Percentiles rank a stretch among this genome's conserved stretches.
These are phyloP conservation scores for Toxicodendron radicans DNA, from an alignment of 345 rosid species.

Conservation along the genomic window DNA sequence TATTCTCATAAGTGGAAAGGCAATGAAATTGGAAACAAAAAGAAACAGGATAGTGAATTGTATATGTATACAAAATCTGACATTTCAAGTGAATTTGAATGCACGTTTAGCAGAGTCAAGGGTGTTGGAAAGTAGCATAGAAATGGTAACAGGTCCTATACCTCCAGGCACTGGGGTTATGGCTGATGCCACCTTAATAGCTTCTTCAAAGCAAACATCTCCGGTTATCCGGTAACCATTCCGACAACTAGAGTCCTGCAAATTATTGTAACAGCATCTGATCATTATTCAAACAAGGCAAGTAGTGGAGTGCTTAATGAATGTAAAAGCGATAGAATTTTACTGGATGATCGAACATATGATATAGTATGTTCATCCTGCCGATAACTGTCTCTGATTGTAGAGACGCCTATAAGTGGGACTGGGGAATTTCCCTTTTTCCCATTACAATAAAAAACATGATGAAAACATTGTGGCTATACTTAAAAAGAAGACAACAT, in stretches of 20 bases:
- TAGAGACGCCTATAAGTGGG: too few relatives aligned
- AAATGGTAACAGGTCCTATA: conserved; percentile 25
- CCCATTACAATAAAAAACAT: not conserved
- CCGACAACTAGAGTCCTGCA: conserved; percentile 17
- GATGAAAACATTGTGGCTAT: not conserved
- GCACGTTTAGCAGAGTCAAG: conserved; percentile 36
- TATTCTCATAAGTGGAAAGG: too few relatives aligned
- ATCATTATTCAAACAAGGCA: not conserved
- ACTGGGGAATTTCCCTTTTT: not conserved
- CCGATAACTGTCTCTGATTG: too few relatives aligned
- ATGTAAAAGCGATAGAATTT: too few relatives aligned
- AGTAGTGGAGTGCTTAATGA: not conserved
- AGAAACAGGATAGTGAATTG: not conserved
- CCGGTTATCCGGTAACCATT: conserved; percentile 20
- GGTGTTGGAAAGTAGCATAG: conserved; percentile 36
- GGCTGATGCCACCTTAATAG: conserved; percentile 28
- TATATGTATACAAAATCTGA: not conserved
- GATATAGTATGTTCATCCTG: too few relatives aligned
- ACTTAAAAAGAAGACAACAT: too few relatives aligned
- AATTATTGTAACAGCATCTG: not conserved
- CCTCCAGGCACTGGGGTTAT: conserved; percentile 39
- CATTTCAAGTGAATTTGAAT: conserved; percentile 3
- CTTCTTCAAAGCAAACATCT: conserved; percentile 38
- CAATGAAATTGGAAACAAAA: not conserved
- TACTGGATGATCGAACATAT: too few relatives aligned